Evolutionary conservation across 2,329 filamentous ascomycete species (phyloP), one percentile per base, ranked within the genome.

Genomic region (Colletotrichum cuscutae): DNA sequence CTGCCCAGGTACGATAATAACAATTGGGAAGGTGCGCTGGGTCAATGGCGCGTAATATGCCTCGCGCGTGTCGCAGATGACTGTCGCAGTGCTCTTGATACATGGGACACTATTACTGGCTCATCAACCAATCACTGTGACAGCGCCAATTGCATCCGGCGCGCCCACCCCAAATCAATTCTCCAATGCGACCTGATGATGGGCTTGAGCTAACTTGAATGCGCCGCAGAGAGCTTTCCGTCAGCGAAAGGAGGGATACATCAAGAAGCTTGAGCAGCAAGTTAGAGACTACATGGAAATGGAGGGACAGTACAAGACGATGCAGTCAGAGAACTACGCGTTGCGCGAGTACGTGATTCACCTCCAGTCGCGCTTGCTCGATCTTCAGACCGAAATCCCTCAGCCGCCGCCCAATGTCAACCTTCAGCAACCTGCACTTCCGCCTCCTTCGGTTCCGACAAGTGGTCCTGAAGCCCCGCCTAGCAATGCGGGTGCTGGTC

Each of bases 191-290:
- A 56, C n/a, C 19, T 56, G 15, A 1, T 57, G 11, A 35, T 32
- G 65, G 8, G 12, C 26, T n/a, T 28, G 19, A 76, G 78, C 80
- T 81, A 76, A 82, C 79, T 53, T 26, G 61, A 22, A 52, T 9
- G 35, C 6, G 28, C 66, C 65, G 76, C 78, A 99, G 96, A 91
- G 97, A 81, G 97, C 97, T 54, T 99, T 99, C 84, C 94, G 97
- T 54, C 95, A 98, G 84, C 93, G 97, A 75, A 99, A 99, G 82
- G 97, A 99, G 84, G 94, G 94, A 58, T 98, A 99, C 82, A 99
- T 99, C 82, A 97, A 97, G 86, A 97, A 97, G 82, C 89, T 99
- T 7, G 97, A 99, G 83, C 93, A 97, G 80, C 94, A 98, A 81
- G 95, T 98, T 64, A 92, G 94, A 78, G 94, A 97, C 35, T 94